Base-by-base conservation (phyloP, 768 basidiomycete species). In the Rhodotorula taiwanensis region DNA sequence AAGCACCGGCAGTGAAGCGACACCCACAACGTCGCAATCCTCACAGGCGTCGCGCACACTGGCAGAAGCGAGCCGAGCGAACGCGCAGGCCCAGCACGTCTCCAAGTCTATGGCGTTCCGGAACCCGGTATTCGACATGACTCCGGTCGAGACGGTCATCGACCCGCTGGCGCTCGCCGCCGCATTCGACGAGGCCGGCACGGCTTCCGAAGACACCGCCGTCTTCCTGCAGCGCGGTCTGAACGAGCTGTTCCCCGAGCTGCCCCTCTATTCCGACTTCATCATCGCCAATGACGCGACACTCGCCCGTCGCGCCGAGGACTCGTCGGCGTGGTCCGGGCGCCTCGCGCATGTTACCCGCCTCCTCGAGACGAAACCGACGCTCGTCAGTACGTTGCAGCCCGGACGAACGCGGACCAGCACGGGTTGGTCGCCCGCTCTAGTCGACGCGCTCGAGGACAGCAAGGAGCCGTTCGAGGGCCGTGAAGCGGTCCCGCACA, bases 281-380 rank as follows among this genome's bases (percentile, higher is more conserved):
- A 3, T 54, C 30, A 51, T 64, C 67, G 58, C 66, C 41, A 42
- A 33, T 47, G 61, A 64, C 54, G 55, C 39, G 58, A 71, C 45
- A 50, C 73, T 82, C 80, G 74, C 85, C 81, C 76, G 74, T 36
- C 80, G 94, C 34, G 72, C 82, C 2, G 94, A 98, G 70, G 91
- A 92, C 55, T 82, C 76, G 11, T 72, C 84, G 13, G 83, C 83
- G 0, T 67, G 62, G 21, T 84, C 83, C 60, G 84, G 84, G 34
- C 89, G 86, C 66, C 77, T 97, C 31, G 83, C 83, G 30, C 86
- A 89, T 31, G 81, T 84, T 49, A 85, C 84, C 30, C 79, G 81
- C 60, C 86, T 94, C 74, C 88, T 95, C 86, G 79, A 83, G 58
- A 78, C 80, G 41, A 88, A 87, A 73, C 89, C 91, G 4, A 86